phyloP scores from a whole-genome alignment of 441 rosid species.

The Sinapis alba region DNA sequence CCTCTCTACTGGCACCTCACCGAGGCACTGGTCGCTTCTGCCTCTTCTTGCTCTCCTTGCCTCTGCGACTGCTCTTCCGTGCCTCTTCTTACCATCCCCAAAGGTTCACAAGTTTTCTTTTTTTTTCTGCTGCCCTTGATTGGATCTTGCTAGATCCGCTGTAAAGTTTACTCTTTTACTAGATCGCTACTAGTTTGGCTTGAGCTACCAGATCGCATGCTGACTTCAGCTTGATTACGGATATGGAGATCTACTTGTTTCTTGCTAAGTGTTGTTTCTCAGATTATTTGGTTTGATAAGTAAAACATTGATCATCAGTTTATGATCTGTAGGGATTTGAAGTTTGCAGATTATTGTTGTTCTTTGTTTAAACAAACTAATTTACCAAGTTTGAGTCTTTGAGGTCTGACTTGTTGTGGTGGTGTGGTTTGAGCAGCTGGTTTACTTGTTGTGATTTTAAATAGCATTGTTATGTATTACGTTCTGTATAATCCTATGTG shows the following conservation, averaged over 20 bases:
- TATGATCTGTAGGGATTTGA: neutral
- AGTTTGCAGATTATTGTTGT: neutral
- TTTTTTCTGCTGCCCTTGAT: constrained; percentile 17
- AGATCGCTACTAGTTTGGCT: neutral
- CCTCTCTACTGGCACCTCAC: constrained; percentile 94
- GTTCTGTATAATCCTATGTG: neutral
- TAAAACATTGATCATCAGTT: neutral
- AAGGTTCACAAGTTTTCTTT: constrained; percentile 45
- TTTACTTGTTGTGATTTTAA: neutral
- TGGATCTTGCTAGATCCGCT: constrained; percentile 41
- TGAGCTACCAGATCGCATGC: constrained; percentile 5
- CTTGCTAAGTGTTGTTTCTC: neutral
- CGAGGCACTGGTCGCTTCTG: constrained; percentile 59
- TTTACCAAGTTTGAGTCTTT: constrained; percentile 11
- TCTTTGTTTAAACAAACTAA: neutral
- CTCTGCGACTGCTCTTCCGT: constrained; percentile 82
- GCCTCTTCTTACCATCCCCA: constrained; percentile 77
- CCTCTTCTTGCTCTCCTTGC: constrained; percentile 65
- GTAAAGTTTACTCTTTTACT: constrained; percentile 16
- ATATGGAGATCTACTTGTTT: too few relatives aligned
- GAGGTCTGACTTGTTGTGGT: neutral
- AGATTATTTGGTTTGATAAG: neutral
- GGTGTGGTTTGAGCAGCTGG: neutral
- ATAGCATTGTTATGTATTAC: neutral
- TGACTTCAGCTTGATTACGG: neutral